Conservation (phyloP, 768 basidiomycete species). For the Lactarius deliciosus region DNA sequence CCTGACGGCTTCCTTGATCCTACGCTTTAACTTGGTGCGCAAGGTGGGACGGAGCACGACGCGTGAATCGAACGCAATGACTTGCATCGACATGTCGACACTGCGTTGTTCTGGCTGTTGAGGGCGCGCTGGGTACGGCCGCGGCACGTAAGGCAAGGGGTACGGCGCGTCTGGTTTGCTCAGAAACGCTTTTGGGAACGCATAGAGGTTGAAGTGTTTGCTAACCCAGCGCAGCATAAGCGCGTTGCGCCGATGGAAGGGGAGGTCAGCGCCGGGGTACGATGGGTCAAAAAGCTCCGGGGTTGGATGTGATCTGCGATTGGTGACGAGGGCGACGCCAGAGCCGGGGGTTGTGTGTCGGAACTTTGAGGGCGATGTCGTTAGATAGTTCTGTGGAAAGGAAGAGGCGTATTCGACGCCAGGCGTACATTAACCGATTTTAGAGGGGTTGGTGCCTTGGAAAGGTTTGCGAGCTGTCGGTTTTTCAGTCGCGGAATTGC, state of each 20-base stretch:
- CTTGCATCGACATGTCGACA: conserved; percentile 19
- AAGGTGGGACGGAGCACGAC: background rate
- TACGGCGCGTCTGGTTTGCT: background rate
- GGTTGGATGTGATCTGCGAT: background rate
- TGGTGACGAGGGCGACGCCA: conserved; percentile 9
- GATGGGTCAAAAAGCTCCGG: conserved; percentile 11
- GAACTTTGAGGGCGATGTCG: conserved; percentile 11
- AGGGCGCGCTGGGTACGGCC: conserved; percentile 15
- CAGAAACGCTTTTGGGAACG: conserved; percentile 25
- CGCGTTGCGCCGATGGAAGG: background rate
- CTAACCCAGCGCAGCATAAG: conserved; percentile 7
- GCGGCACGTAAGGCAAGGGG: conserved; percentile 5
- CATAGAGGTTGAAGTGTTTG: conserved; percentile 6
- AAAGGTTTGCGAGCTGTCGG: conserved; percentile 9
- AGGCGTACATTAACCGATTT: conserved; percentile 18
- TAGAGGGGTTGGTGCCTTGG: conserved; percentile 8
- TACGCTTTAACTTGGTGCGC: conserved; percentile 19
- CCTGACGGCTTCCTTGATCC: conserved; percentile 15
- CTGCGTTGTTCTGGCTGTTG: background rate
- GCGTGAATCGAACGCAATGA: conserved; percentile 1
- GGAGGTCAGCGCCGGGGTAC: conserved; percentile 13
- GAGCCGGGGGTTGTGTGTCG: conserved; percentile 21
- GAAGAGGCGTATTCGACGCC: background rate
- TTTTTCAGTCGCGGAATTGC: conserved; percentile 16
- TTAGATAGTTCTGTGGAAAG: background rate